Percentiles rank a stretch among this genome's conserved stretches.
Conservation (phyloP, 169 alveolate species). For the Besnoitia besnoiti region DNA sequence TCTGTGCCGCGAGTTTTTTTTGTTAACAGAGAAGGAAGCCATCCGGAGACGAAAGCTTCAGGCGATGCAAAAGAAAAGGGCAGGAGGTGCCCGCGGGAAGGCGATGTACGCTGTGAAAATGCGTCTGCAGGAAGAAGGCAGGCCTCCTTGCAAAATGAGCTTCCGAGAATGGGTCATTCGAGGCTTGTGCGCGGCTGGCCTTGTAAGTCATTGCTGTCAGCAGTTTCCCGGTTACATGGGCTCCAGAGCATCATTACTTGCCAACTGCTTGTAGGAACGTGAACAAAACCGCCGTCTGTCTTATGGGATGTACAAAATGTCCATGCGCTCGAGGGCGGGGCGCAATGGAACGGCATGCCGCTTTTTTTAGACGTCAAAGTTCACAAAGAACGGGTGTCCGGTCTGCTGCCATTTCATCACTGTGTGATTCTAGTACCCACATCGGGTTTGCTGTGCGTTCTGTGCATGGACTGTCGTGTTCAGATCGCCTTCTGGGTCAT, state of each 20-base stretch:
- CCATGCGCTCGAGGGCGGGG: too few species aligned
- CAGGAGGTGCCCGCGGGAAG: slow-evolving; percentile 53
- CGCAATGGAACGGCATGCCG: too few species aligned
- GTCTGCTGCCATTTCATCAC: too few species aligned
- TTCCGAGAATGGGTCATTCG: slow-evolving; percentile 46
- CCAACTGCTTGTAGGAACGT: too few species aligned
- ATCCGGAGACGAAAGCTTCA: slow-evolving; percentile 8
- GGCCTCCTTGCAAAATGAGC: slow-evolving; percentile 55
- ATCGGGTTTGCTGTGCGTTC: not conserved
- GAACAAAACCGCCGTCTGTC: too few species aligned
- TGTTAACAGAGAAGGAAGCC: slow-evolving; percentile 37
- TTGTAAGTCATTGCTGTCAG: not conserved
- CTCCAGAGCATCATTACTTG: too few species aligned
- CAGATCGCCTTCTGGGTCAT: slow-evolving; percentile 43
- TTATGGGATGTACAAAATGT: too few species aligned
- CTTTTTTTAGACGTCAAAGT: too few species aligned
- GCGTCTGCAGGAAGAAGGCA: slow-evolving; percentile 46
- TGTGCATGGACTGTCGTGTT: not conserved
- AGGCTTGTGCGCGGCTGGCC: slow-evolving; percentile 18
- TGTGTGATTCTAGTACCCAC: too few species aligned
- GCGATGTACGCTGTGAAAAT: slow-evolving; percentile 38
- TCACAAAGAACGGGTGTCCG: too few species aligned
- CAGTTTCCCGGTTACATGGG: not conserved
- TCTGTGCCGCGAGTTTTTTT: too few species aligned
- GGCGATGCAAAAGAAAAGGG: slow-evolving; percentile 36